Percentiles rank a stretch among this genome's conserved stretches.
These are phyloP conservation scores for Oemleria cerasiformis DNA, from an alignment of 306 rosid genomes.

Conservation along the genomic window DNA sequence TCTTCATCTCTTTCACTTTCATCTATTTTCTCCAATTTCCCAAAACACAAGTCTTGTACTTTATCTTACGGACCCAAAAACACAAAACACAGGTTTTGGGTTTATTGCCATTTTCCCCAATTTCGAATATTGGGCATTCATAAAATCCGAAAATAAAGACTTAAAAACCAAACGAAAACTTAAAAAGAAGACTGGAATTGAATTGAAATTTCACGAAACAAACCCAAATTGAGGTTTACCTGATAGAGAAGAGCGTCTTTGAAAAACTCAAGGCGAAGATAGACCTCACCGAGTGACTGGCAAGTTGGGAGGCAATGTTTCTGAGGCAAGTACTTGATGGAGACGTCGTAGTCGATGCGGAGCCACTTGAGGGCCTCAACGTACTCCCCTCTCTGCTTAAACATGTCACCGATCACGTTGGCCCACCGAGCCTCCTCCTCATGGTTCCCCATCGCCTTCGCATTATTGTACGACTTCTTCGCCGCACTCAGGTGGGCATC, in stretches of 20 bases:
- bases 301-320: slow-evolving; percentile 73
- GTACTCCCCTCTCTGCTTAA: slow-evolving; percentile 76
- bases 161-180: too few species aligned
- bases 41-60: too few species aligned
- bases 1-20: not conserved
- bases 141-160: not conserved
- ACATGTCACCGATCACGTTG: slow-evolving; percentile 62
- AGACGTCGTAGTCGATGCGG: slow-evolving; percentile 62
- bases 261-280: slow-evolving; percentile 70
- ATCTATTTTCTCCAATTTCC: not conserved
- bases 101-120: not conserved
- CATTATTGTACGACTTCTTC: slow-evolving; percentile 53
- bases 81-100: not conserved
- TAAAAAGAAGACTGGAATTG: not conserved
- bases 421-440: slow-evolving; percentile 96
- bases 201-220: not conserved
- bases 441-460: slow-evolving; percentile 65
- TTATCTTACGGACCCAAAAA: too few species aligned
- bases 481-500: slow-evolving; percentile 47
- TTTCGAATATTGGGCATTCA: not conserved
- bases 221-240: slow-evolving; percentile 30
- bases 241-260: slow-evolving; percentile 63
- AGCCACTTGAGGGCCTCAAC: slow-evolving; percentile 79
- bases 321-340: slow-evolving; percentile 47
- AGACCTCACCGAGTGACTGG: slow-evolving; percentile 89